Conservation (phyloP, 192 early-diverging fungal species). For the Dissophora globulifera region DNA sequence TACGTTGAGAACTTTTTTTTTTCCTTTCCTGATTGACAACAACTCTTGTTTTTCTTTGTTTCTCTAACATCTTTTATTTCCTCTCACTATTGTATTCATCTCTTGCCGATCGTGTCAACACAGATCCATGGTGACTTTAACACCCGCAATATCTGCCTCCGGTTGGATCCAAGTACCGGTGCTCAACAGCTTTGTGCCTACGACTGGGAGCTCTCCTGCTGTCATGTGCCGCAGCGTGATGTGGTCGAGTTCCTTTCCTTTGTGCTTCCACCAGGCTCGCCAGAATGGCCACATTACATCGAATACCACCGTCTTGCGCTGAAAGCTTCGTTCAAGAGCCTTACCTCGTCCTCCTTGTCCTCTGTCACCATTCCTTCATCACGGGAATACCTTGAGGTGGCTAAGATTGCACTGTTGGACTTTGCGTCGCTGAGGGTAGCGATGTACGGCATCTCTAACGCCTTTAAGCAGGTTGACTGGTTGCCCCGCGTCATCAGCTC, state of each 20-base stretch:
- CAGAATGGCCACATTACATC: conserved; percentile 43
- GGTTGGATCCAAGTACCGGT: conserved; percentile 23
- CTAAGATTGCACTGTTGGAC: conserved; percentile 46
- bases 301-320: conserved; percentile 52
- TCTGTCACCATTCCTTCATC: conserved; percentile 17
- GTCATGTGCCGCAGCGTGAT: conserved; percentile 45
- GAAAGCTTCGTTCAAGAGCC: conserved; percentile 13
- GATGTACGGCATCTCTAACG: conserved; percentile 47
- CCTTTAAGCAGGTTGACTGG: conserved; percentile 46
- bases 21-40: not conserved
- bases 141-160: conserved; percentile 47
- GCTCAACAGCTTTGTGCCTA: conserved; percentile 32
- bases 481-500: conserved; percentile 29
- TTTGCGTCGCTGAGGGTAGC: conserved; percentile 40
- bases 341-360: not conserved
- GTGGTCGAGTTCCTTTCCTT: conserved; percentile 50
- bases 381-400: conserved; percentile 34
- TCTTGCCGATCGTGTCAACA: too few species aligned
- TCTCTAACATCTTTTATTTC: not conserved
- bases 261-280: conserved; percentile 47
- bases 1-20: conserved; percentile 3
- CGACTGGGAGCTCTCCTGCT: conserved; percentile 51
- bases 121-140: conserved; percentile 52
- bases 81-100: too few species aligned
- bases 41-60: not conserved